These are phyloP conservation scores for Colletotrichum lupini DNA, from an alignment of 2,329 filamentous ascomycete genomes.

Conservation along the genomic window DNA sequence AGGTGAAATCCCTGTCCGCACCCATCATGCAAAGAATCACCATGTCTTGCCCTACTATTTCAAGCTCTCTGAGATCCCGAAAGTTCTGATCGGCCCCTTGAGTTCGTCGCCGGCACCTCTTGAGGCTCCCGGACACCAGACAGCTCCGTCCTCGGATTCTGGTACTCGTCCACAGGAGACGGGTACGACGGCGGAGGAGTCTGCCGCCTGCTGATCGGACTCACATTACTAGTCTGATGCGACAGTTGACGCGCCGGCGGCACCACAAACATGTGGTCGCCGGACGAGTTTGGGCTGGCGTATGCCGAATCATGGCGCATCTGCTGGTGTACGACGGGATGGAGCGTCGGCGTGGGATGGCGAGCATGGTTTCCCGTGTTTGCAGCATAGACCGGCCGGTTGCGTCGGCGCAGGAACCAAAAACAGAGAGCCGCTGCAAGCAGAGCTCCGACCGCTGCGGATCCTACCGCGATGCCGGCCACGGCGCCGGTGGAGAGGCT, in stretches of 20 bases:
- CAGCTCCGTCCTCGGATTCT: conserved; percentile 21
- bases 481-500: neutral
- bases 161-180: conserved; percentile 14
- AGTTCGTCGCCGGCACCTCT: conserved; percentile 15
- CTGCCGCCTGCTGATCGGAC: conserved; percentile 20
- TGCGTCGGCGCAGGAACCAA: neutral
- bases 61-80: neutral
- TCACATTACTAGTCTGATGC: conserved; percentile 19
- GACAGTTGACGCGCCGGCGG: neutral
- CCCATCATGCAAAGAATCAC: neutral
- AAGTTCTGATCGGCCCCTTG: conserved; percentile 7
- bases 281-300: conserved; percentile 12
- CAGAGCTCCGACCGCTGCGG: neutral
- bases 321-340: conserved; percentile 2
- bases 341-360: neutral
- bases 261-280: conserved; percentile 18
- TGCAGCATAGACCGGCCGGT: neutral
- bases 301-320: conserved; percentile 19
- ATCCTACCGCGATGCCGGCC: conserved; percentile 22
- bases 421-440: conserved; percentile 18
- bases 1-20: neutral
- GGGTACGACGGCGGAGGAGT: conserved; percentile 28
- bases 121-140: conserved; percentile 10
- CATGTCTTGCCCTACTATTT: neutral
- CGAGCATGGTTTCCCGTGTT: neutral